These are phyloP conservation scores for Cardamine chenopodiifolia DNA, from an alignment of 345 rosid genomes.

Conservation along the genomic window DNA sequence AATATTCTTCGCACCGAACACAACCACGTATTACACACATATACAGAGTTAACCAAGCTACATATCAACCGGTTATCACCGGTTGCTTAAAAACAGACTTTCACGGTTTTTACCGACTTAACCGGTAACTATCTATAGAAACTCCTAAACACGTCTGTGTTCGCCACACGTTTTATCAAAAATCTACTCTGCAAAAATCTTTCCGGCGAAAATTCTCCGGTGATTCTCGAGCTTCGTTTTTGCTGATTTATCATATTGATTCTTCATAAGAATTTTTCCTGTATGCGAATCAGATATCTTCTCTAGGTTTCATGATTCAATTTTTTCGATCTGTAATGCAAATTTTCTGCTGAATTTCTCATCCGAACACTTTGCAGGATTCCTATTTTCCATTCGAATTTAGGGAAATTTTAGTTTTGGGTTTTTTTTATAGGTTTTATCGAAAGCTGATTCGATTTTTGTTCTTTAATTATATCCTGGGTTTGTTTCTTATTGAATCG, in stretches of 20 bases:
- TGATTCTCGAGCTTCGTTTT: conserved; percentile 19
- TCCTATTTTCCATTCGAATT: not conserved
- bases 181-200: conserved; percentile 25
- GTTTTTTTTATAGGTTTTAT: not conserved
- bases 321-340: not conserved
- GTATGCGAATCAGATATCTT: conserved; percentile 3
- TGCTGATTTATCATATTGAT: not conserved
- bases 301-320: conserved; percentile 7
- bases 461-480: not conserved
- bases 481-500: not conserved
- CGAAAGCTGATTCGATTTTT: not conserved
- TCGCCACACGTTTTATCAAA: conserved; percentile 39
- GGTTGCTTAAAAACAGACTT: not conserved
- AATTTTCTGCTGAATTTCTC: not conserved
- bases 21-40: conserved; percentile 12
- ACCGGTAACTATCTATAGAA: conserved; percentile 26
- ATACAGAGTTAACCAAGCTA: conserved; percentile 2
- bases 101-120: conserved; percentile 7
- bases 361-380: not conserved
- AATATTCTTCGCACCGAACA: conserved; percentile 23
- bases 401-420: not conserved
- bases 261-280: not conserved
- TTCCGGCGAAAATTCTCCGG: conserved; percentile 37
- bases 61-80: conserved; percentile 29
- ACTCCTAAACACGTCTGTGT: conserved; percentile 29